Evolutionary conservation across 768 basidiomycete genomes (phyloP), one percentile per base, ranked within the genome.

Genomic region (Kwoniella pini): DNA sequence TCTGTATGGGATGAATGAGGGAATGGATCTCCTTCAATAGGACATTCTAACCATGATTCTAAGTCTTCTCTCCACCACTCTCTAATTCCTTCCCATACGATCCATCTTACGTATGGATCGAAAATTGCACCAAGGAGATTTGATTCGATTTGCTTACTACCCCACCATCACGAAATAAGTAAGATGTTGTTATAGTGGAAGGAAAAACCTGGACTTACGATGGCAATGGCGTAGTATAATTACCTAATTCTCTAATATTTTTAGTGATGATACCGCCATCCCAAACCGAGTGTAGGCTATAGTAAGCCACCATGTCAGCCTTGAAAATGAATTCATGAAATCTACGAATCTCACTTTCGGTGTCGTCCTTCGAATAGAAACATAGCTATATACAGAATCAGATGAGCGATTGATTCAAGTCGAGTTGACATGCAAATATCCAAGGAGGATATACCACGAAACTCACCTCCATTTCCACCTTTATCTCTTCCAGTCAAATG

Each of bases 401-500:
- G n/a, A n/a, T n/a, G n/a, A n/a, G n/a, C n/a, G n/a, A n/a, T n/a
- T n/a, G n/a, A n/a, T n/a, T n/a, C n/a, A n/a, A n/a, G n/a, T n/a
- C n/a, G n/a, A n/a, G n/a, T n/a, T n/a, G n/a, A n/a, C n/a, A n/a
- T n/a, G n/a, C n/a, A n/a, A n/a, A n/a, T n/a, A n/a, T n/a, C n/a
- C n/a, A n/a, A n/a, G n/a, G n/a, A n/a, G n/a, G n/a, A n/a, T n/a
- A n/a, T n/a, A n/a, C n/a, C n/a, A 27, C 17, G n/a, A 30, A 28
- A 72, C 78, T 63, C 55, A 77, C 81, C 81, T 5, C 84, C 84
- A 72, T 97, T 98, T 0, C 94, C 95, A 4, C 95, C 95, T 28
- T 89, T 83, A 67, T 92, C 86, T 17, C 92, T 82, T 1, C 90
- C 90, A 0, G 89, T 89, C 36, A 99, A 83, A 77, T 99, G 95